phyloP scores from a whole-genome alignment of 140 eudicot genomes.

The Cichorium intybus region DNA sequence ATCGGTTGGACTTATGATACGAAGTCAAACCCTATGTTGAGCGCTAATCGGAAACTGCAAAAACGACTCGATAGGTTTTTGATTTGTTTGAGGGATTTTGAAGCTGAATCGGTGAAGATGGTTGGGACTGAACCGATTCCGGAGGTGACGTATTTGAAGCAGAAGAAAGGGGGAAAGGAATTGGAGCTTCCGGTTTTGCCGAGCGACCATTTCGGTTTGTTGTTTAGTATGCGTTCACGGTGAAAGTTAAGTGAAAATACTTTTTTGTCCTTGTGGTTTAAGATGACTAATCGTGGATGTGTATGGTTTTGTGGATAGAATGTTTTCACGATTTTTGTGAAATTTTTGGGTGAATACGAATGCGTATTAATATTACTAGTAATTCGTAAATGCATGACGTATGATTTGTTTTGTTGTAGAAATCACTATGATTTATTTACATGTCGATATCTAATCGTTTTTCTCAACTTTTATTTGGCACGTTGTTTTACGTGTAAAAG shows the following conservation, averaged over 20 bases:
- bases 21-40: conserved; percentile 76
- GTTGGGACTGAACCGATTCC: conserved; percentile 81
- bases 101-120: conserved; percentile 52
- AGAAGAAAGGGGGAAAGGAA: conserved; percentile 60
- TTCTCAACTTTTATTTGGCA: too few relatives aligned
- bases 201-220: conserved; percentile 90
- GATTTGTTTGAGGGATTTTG: conserved; percentile 54
- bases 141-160: conserved; percentile 56
- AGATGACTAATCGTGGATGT: neutral
- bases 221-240: conserved; percentile 40
- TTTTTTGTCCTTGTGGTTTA: neutral
- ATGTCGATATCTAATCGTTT: too few relatives aligned
- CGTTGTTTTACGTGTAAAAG: too few relatives aligned
- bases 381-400: too few relatives aligned
- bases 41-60: conserved; percentile 67
- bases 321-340: conserved; percentile 16
- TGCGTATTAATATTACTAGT: neutral
- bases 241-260: neutral
- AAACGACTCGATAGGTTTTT: conserved; percentile 75
- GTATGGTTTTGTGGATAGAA: conserved; percentile 3
- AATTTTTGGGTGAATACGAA: conserved; percentile 10
- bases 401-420: neutral
- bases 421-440: too few relatives aligned
- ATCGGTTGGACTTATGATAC: conserved; percentile 89
- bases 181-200: conserved; percentile 85